Conservation (phyloP, 2,329 filamentous ascomycete species). For the Gnomoniopsis smithogilvyi region DNA sequence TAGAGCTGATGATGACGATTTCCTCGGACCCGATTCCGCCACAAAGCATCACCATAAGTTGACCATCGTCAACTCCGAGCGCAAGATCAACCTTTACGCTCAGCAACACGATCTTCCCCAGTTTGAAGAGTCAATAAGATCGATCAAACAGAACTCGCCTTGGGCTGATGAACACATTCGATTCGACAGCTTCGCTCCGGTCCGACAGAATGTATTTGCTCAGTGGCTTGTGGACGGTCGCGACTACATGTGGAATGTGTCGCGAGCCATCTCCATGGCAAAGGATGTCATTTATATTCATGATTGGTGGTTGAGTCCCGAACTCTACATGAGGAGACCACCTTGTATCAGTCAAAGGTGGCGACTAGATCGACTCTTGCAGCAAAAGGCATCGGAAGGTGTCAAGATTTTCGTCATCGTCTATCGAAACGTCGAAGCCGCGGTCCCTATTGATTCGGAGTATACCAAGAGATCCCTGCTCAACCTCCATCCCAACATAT, state of each 20-base stretch:
- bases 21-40: constrained; percentile 26
- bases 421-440: constrained; percentile 95
- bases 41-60: constrained; percentile 71
- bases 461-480: constrained; percentile 96
- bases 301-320: constrained; percentile 98
- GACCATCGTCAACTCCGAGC: constrained; percentile 85
- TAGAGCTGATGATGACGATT: constrained; percentile 21
- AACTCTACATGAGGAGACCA: constrained; percentile 90
- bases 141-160: constrained; percentile 77
- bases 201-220: constrained; percentile 80
- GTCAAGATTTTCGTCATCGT: constrained; percentile 98
- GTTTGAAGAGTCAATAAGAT: constrained; percentile 87
- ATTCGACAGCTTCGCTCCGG: constrained; percentile 90
- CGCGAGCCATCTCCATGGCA: constrained; percentile 92
- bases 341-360: constrained; percentile 97
- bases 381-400: constrained; percentile 88
- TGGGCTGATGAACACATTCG: constrained; percentile 77
- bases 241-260: constrained; percentile 99
- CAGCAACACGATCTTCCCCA: constrained; percentile 84
- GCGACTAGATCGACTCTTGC: constrained; percentile 89
- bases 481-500: constrained; percentile 93
- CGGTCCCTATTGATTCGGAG: constrained; percentile 95
- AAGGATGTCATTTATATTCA: constrained; percentile 98
- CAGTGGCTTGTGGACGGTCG: constrained; percentile 96
- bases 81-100: constrained; percentile 86